Conservation (phyloP, 2,329 filamentous ascomycete species). For the Periconia macrospinosa region DNA sequence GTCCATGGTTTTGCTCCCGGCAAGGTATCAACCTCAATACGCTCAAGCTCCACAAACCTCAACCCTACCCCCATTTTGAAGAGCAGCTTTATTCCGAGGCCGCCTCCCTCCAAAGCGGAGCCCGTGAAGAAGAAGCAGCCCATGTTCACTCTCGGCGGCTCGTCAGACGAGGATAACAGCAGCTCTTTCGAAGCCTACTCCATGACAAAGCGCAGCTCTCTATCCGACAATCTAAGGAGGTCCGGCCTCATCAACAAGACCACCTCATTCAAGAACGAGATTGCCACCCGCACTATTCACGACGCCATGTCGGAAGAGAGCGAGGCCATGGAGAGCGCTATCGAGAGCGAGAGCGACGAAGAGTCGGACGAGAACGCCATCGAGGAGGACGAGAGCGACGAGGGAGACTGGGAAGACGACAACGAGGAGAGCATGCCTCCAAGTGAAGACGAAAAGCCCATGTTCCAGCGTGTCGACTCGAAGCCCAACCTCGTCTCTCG, state of each 20-base stretch:
- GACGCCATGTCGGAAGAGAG: slow-evolving; percentile 58
- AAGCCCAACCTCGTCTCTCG: slow-evolving; percentile 81
- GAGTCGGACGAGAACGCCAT: slow-evolving; percentile 61
- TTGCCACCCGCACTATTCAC: slow-evolving; percentile 67
- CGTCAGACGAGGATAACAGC: slow-evolving; percentile 82
- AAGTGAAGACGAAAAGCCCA: slow-evolving; percentile 75
- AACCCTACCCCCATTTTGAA: slow-evolving; percentile 65
- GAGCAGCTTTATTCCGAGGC: slow-evolving; percentile 35
- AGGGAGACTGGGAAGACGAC: slow-evolving; percentile 62
- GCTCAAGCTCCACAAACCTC: slow-evolving; percentile 59
- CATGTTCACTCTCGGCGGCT: slow-evolving; percentile 75
- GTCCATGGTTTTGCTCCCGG: slow-evolving; percentile 86
- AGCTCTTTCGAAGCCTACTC: slow-evolving; percentile 68
- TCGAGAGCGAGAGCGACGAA: slow-evolving; percentile 62
- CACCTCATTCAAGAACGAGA: slow-evolving; percentile 78
- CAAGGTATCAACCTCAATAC: slow-evolving; percentile 69
- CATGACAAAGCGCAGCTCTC: slow-evolving; percentile 55
- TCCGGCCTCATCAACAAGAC: slow-evolving; percentile 67
- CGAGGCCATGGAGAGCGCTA: slow-evolving; percentile 62
- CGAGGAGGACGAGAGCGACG: slow-evolving; percentile 54
- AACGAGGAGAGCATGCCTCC: slow-evolving; percentile 79
- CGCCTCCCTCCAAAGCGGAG: slow-evolving; percentile 34
- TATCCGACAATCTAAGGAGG: slow-evolving; percentile 57
- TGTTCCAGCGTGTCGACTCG: slow-evolving; percentile 92
- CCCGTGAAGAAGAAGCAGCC: slow-evolving; percentile 66